A percentile compares a stretch with the other conserved stretches of the same genome.
Conservation (phyloP, 164 flowering plant species). For the Tetracentron sinense region DNA sequence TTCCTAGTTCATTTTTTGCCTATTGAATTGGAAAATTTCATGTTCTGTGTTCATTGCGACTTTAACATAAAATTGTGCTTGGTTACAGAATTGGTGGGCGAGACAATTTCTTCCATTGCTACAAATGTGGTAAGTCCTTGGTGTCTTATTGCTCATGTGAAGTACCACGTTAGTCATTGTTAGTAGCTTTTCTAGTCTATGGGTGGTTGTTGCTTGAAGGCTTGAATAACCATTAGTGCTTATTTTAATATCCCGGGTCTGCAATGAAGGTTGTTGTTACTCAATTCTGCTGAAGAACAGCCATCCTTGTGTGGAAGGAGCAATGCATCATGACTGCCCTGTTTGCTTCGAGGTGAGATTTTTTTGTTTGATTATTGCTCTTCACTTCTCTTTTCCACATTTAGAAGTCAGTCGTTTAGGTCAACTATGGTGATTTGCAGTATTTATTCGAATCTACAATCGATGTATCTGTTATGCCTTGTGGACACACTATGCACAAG, state of each 20-base stretch:
- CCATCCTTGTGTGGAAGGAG: constrained; percentile 93
- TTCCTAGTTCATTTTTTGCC: background rate
- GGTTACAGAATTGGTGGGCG: constrained; percentile 73
- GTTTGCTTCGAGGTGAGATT: constrained; percentile 82
- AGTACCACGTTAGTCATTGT: background rate
- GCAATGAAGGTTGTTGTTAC: constrained; percentile 74
- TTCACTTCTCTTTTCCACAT: background rate
- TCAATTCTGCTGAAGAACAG: constrained; percentile 55
- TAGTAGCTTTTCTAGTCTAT: background rate
- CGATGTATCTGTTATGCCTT: constrained; percentile 64
- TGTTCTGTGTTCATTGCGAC: background rate
- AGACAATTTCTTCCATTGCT: constrained; percentile 82
- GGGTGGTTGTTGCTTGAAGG: background rate
- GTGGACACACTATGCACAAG: constrained; percentile 91
- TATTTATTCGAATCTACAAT: constrained; percentile 72
- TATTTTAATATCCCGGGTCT: background rate
- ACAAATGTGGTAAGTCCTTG: constrained; percentile 64
- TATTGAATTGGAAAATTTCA: background rate
- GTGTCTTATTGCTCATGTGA: background rate
- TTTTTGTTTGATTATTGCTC: background rate
- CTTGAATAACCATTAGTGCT: background rate
- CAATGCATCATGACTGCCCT: constrained; percentile 97
- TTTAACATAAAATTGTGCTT: constrained; percentile 1
- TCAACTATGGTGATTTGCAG: constrained; percentile 33
- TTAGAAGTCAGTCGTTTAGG: background rate